phyloP scores from a whole-genome alignment of 805 yeast species.

The Limtongozyma cylindracea region DNA sequence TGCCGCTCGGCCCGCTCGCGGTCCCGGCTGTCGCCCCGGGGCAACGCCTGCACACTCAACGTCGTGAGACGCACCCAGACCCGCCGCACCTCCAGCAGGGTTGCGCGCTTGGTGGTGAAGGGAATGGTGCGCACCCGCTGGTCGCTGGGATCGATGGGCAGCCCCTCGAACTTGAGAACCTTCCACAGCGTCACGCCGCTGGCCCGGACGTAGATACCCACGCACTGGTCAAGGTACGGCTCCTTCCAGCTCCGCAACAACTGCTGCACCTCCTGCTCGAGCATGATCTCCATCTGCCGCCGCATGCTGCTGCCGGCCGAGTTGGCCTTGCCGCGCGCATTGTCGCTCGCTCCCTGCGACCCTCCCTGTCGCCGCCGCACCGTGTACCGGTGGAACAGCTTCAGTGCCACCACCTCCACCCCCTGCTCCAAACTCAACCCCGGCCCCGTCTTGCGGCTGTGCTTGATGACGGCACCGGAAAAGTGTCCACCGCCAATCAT shows the following conservation, averaged over 20 bases:
- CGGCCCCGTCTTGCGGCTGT: no score
- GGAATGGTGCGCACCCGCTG: slow-evolving; percentile 48
- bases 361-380: slow-evolving; percentile 97
- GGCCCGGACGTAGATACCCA: slow-evolving; percentile 61
- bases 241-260: slow-evolving; percentile 43
- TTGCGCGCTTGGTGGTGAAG: slow-evolving; percentile 76
- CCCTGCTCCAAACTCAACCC: slow-evolving; percentile 37
- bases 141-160: slow-evolving; percentile 26
- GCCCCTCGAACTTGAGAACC: slow-evolving; percentile 33
- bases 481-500: slow-evolving; percentile 99
- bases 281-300: slow-evolving; percentile 70
- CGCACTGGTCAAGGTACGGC: slow-evolving; percentile 32
- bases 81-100: slow-evolving; percentile 49
- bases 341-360: slow-evolving; percentile 79
- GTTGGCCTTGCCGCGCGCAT: slow-evolving; percentile 82
- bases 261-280: slow-evolving; percentile 53
- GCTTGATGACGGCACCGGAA: slow-evolving; percentile 83
- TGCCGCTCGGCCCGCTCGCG: slow-evolving; percentile 3
- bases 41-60: slow-evolving; percentile 24
- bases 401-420: slow-evolving; percentile 44
- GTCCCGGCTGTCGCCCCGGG: slow-evolving; percentile 15
- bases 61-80: slow-evolving; percentile 68
- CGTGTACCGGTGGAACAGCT: slow-evolving; percentile 84
- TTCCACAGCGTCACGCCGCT: slow-evolving; percentile 48
- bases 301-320: slow-evolving; percentile 87